Conservation (phyloP, 768 basidiomycete genomes). For the Amanita pseudoporphyria region DNA sequence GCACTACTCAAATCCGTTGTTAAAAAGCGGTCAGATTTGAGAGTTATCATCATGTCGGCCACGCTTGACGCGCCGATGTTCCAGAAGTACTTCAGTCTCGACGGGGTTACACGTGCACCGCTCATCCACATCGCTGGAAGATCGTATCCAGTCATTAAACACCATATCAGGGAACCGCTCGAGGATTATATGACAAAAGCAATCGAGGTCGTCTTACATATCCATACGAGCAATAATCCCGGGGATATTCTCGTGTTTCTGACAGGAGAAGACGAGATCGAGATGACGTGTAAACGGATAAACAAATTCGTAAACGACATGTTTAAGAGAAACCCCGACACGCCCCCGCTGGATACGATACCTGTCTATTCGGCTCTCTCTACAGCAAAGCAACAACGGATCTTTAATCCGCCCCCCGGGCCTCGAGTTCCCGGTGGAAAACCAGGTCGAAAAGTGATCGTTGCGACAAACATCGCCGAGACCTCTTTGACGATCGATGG, state of each 20-base stretch:
- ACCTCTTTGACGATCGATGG: conserved; percentile 90
- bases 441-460: conserved; percentile 75
- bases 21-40: conserved; percentile 65
- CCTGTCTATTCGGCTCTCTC: conserved; percentile 88
- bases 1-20: conserved; percentile 74
- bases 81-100: conserved; percentile 67
- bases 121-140: conserved; percentile 75
- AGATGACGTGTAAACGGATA: conserved; percentile 81
- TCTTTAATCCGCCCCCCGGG: conserved; percentile 74
- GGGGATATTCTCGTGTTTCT: conserved; percentile 84
- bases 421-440: conserved; percentile 48
- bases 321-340: conserved; percentile 45
- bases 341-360: conserved; percentile 74
- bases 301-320: conserved; percentile 72
- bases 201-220: conserved; percentile 82
- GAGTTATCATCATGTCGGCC: conserved; percentile 88
- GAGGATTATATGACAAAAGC: conserved; percentile 88
- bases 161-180: conserved; percentile 73
- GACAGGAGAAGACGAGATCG: conserved; percentile 91
- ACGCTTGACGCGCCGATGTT: conserved; percentile 87
- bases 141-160: conserved; percentile 82
- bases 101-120: conserved; percentile 34
- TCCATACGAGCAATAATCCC: conserved; percentile 77
- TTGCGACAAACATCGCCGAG: conserved; percentile 89
- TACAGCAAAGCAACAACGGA: conserved; percentile 80